Base-by-base conservation (phyloP, 805 yeast species). In the Metschnikowia arizonensis region DNA sequence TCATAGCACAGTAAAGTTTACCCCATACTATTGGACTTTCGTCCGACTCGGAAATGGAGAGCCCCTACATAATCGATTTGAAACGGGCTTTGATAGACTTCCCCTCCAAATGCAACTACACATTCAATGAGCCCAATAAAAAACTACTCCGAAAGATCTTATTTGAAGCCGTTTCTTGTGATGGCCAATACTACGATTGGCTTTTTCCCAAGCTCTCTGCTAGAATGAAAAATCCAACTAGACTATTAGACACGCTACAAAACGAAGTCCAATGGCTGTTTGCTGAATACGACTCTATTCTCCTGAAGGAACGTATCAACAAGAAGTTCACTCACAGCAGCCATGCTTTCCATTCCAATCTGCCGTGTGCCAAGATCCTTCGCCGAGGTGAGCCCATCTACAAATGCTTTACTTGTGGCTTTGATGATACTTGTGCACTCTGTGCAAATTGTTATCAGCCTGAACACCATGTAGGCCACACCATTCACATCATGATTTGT, bases 381-480 rank as follows among this genome's bases (percentile, higher is more conserved):
- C 71, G 77, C 37, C 77, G 81, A 40, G 95, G 96, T 5, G 95
- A 87, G 58, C 89, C 93, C 0, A 83, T 88, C 3, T 85, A 85
- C 59, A 71, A 89, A 33, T 88, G 96, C 59, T 56, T 81, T 28
- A 77, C 90, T 28, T 73, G 95, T 64, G 90, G 88, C 0, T 75
- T 75, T 41, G 95, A 88, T 58, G 95, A 86, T 36, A 82, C 91
- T 0, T 85, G 95, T 62, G 95, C 90, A 0, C 65, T 90, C 8
- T 90, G 98, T 61, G 74, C 82, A 9, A 68, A 75, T 47, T 90
- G 98, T 60, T 90, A 72, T 64, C 79, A 82, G 40, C 79, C 81
- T 2, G 79, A 78, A 3, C 73, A 76, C 45, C 98, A 90, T 63
- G 58, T 60, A 29, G 91, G 81, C 36, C 98, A 90, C 61, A 77